These are phyloP conservation scores for Pichia sp. DNA, from an alignment of 1,139 yeast species.

Conservation along the genomic window DNA sequence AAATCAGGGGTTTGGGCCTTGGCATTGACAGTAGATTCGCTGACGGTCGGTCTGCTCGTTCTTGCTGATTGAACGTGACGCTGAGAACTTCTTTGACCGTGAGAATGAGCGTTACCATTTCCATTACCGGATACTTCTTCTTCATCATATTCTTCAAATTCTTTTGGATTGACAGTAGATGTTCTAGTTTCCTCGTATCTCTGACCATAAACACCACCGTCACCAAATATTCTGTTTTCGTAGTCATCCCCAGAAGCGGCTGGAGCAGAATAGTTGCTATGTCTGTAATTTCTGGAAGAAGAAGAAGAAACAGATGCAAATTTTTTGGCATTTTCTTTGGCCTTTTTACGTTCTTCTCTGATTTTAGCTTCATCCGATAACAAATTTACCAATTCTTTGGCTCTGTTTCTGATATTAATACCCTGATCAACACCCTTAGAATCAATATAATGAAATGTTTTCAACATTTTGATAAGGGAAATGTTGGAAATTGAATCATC, in stretches of 20 bases:
- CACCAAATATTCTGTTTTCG: constrained; percentile 60
- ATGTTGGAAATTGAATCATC: constrained; percentile 88
- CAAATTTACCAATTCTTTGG: constrained; percentile 64
- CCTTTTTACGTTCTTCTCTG: constrained; percentile 81
- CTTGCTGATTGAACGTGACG: constrained; percentile 1
- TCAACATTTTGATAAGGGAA: constrained; percentile 78
- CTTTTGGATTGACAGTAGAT: constrained; percentile 28
- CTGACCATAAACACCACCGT: constrained; percentile 73
- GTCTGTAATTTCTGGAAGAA: constrained; percentile 7
- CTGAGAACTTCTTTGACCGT: neutral
- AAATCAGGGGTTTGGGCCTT: constrained; percentile 41
- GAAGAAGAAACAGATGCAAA: constrained; percentile 28
- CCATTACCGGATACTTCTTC: constrained; percentile 22
- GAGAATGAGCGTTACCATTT: neutral
- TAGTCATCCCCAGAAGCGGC: constrained; percentile 34
- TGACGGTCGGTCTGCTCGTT: constrained; percentile 34
- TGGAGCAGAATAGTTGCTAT: constrained; percentile 34
- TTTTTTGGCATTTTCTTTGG: constrained; percentile 76
- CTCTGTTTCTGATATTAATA: constrained; percentile 84
- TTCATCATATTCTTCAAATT: constrained; percentile 68
- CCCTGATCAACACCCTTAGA: constrained; percentile 96
- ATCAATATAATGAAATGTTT: constrained; percentile 90
- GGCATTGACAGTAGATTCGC: constrained; percentile 37
- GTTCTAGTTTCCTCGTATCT: constrained; percentile 43
- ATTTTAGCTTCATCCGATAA: constrained; percentile 71